phyloP scores from a whole-genome alignment of 2,329 filamentous ascomycete species.

The Tolypocladium amazonense region DNA sequence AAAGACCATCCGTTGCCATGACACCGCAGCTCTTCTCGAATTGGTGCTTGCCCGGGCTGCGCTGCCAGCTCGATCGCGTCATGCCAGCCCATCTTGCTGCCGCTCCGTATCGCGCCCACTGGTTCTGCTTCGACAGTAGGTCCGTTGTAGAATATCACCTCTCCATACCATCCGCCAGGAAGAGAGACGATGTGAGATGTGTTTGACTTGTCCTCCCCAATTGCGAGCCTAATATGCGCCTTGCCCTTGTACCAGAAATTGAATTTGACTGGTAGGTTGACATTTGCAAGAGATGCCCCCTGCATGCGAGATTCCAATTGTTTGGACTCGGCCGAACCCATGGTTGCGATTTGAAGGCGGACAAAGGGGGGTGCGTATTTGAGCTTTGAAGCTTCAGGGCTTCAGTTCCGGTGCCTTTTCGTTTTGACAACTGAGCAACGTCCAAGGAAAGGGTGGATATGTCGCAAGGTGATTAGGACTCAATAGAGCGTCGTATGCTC shows the following conservation, averaged over 20 bases:
- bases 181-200: slow-evolving; percentile 3
- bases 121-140: slow-evolving; percentile 2
- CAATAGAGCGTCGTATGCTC: not conserved
- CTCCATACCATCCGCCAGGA: slow-evolving; percentile 4
- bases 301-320: slow-evolving; percentile 1
- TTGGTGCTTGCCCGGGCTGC: slow-evolving; percentile 1
- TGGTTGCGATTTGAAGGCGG: not conserved
- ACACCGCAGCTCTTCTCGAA: slow-evolving; percentile 4
- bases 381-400: not conserved
- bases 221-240: slow-evolving; percentile 1
- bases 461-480: too few relatives aligned
- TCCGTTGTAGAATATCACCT: slow-evolving; percentile 7
- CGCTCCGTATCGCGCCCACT: slow-evolving; percentile 1
- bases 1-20: slow-evolving; percentile 4
- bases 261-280: slow-evolving; percentile 4
- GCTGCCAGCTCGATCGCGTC: slow-evolving; percentile 7
- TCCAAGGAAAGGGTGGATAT: not conserved
- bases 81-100: slow-evolving; percentile 1
- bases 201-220: slow-evolving; percentile 4
- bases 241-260: slow-evolving; percentile 5
- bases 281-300: not conserved
- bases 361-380: not conserved
- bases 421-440: not conserved
- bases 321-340: slow-evolving; percentile 9
- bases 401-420: not conserved